Base-by-base conservation (phyloP, 768 basidiomycete genomes). In the Hydnum rufescens region DNA sequence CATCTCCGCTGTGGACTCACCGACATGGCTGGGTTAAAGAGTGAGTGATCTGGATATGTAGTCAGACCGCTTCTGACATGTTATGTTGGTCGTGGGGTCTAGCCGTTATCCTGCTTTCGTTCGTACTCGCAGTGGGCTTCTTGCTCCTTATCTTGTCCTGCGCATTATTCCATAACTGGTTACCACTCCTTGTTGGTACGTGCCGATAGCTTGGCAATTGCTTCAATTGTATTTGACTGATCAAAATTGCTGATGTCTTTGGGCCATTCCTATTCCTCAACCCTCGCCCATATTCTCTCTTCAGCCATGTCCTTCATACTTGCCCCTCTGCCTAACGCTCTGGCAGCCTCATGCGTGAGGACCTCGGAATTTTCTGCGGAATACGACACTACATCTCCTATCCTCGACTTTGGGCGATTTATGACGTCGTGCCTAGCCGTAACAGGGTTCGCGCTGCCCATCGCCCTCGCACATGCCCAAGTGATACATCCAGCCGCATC, bases 91-190 rank as follows among this genome's bases (percentile, higher is more conserved):
- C 18, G 22, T 4, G 23, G 19, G 1, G 13, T 57, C 47, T 63
- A 96, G 92, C 89, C 62, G 90, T 97, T 57, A 90, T 97, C 60
- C 73, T 96, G 51, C 79, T 99, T 44, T 92, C 95, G 1, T 96
- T 99, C 67, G 87, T 96, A 51, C 80, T 99, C 49, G 95, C 95
- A 4, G 75, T 93, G 16, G 95, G 95, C n/a, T 99, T 99, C 70
- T 69, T 99, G 54, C 76, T 97, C 62, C 86, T 97, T 62, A 99
- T 99, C 64, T 79, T 99, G 23, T 88, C 88, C 1, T 97, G 95
- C 64, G 95, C 95, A 4, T 70, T 97, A 29, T 97, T 82, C 81
- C 69, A 77, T 13, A 99, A 99, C 64, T 99, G 95, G 95, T 72
- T 97, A 22, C 95, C 95, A 31, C 72, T 99, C 49, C 74, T 97